These are phyloP conservation scores for Saccharomycopsis crataegensis DNA, from an alignment of 1,139 yeast species.

Conservation along the genomic window DNA sequence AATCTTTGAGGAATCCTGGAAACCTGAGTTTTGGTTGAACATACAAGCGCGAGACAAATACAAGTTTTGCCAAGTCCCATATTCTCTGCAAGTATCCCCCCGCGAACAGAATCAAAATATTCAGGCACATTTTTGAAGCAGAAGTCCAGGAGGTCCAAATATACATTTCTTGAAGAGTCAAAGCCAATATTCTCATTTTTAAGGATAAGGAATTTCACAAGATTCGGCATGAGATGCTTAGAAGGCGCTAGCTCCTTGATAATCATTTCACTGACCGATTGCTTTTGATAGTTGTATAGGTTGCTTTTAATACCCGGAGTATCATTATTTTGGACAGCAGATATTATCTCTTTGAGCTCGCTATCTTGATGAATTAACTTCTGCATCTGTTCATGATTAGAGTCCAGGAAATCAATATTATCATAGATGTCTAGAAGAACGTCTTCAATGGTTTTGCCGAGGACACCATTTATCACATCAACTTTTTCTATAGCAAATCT, in stretches of 20 bases:
- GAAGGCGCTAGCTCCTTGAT: constrained; percentile 39
- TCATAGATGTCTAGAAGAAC: constrained; percentile 23
- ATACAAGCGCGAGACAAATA: constrained; percentile 54
- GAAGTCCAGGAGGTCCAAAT: constrained; percentile 14
- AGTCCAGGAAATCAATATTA: constrained; percentile 31
- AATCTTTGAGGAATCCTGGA: constrained; percentile 36
- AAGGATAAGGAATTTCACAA: constrained; percentile 23
- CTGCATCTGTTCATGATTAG: constrained; percentile 11
- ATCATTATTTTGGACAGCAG: constrained; percentile 25
- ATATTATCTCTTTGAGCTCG: constrained; percentile 19
- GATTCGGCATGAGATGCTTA: constrained; percentile 38
- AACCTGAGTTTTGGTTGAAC: constrained; percentile 46
- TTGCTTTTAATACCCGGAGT: constrained; percentile 44
- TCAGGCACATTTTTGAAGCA: constrained; percentile 24
- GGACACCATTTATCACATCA: neutral
- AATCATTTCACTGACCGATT: constrained; percentile 53
- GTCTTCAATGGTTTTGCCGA: constrained; percentile 21
- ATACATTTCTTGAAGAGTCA: neutral
- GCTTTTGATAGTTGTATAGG: constrained; percentile 50
- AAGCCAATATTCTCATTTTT: neutral
- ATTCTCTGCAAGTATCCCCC: constrained; percentile 69
- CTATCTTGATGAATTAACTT: constrained; percentile 25
- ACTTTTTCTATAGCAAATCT: neutral
- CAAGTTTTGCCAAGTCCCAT: constrained; percentile 73
- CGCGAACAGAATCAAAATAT: constrained; percentile 39